These are phyloP conservation scores for Pseudoperonospora humuli DNA, from an alignment of 352 stramenopile genomes.

Conservation along the genomic window DNA sequence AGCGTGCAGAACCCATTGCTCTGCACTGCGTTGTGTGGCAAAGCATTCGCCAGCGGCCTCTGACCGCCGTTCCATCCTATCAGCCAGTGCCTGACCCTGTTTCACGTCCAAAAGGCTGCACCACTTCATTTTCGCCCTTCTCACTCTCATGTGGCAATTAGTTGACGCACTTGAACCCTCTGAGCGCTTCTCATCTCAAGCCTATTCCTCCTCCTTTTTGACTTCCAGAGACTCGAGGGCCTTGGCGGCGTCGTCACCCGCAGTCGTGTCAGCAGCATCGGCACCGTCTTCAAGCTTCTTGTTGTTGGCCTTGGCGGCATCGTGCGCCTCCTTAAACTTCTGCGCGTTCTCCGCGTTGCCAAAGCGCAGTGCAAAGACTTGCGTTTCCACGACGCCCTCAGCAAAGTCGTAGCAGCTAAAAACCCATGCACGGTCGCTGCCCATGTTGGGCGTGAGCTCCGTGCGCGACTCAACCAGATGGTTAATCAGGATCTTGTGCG, in stretches of 20 bases:
- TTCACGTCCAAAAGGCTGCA: background rate
- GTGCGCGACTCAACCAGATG: constrained; percentile 95
- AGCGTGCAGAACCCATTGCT: background rate
- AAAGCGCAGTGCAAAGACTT: constrained; percentile 91
- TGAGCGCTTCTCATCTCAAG: background rate
- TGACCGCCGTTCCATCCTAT: background rate
- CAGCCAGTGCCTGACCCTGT: background rate
- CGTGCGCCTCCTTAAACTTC: constrained; percentile 96
- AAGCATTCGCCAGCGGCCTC: background rate
- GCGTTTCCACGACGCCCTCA: constrained; percentile 88
- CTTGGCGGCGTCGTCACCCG: constrained; percentile 90
- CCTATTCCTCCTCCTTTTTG: constrained; percentile 87
- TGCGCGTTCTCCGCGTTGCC: constrained; percentile 92
- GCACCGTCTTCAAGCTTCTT: constrained; percentile 89
- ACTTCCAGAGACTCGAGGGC: constrained; percentile 86
- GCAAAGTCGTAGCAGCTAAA: constrained; percentile 98
- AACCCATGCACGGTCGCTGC: constrained; percentile 94
- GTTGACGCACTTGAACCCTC: background rate
- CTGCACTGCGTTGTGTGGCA: background rate
- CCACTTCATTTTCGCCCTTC: background rate
- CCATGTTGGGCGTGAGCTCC: constrained; percentile 93
- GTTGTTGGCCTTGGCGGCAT: constrained; percentile 91
- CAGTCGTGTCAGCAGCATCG: constrained; percentile 86
- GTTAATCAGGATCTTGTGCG: constrained; percentile 98
- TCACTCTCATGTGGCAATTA: background rate